phyloP scores from a whole-genome alignment of 2,329 filamentous ascomycete species.

The Curvularia eragrostidis region DNA sequence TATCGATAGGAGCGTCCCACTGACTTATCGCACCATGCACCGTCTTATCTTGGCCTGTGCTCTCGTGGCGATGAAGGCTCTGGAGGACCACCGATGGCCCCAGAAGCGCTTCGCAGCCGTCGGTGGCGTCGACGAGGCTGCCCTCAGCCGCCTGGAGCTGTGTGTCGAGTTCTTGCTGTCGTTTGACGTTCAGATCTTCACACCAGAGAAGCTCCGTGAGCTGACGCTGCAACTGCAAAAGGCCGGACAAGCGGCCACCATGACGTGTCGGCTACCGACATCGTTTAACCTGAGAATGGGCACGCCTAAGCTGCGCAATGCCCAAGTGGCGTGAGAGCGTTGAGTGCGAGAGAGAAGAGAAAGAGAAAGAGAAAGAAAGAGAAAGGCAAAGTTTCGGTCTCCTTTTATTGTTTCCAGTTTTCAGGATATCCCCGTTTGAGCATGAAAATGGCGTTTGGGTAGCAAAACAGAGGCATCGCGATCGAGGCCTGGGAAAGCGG shows the following conservation, averaged over 20 bases:
- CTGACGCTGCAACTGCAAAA: constrained; percentile 48
- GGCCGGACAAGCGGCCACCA: constrained; percentile 48
- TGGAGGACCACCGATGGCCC: constrained; percentile 91
- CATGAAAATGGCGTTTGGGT: constrained; percentile 33
- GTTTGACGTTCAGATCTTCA: constrained; percentile 51
- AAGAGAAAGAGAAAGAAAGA: neutral
- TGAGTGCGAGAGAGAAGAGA: neutral
- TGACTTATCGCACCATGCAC: constrained; percentile 85
- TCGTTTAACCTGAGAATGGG: constrained; percentile 44
- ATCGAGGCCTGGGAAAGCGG: constrained; percentile 7
- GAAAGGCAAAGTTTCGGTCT: constrained; percentile 1
- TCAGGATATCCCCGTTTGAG: constrained; percentile 33
- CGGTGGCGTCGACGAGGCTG: constrained; percentile 81
- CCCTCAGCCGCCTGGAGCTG: constrained; percentile 85
- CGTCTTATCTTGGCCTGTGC: constrained; percentile 83
- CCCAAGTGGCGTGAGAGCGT: constrained; percentile 20
- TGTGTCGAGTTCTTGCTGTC: constrained; percentile 62
- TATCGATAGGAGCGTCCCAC: constrained; percentile 74
- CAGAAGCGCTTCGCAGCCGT: constrained; percentile 85
- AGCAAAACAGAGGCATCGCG: constrained; percentile 22
- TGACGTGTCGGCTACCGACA: constrained; percentile 42
- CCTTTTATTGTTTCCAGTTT: constrained; percentile 24
- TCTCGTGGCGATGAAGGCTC: constrained; percentile 87
- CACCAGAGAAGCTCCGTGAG: constrained; percentile 43
- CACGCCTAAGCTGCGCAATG: constrained; percentile 35